Conservation (phyloP, 371 early-diverging fungal genomes). For the Lichtheimia ramosa region DNA sequence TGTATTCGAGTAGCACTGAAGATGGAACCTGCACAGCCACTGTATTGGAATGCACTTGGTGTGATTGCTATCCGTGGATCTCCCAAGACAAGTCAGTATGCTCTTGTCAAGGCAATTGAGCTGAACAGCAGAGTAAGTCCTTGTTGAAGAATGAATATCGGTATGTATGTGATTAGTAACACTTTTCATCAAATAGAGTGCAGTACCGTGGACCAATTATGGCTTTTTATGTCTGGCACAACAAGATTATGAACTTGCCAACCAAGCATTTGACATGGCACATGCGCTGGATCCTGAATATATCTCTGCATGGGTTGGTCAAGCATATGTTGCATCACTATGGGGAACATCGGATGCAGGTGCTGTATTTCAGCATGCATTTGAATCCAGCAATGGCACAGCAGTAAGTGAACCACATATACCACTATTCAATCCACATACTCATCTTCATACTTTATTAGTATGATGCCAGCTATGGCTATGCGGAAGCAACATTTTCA, state of each 20-base stretch:
- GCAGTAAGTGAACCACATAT: constrained; percentile 27
- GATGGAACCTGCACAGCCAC: constrained; percentile 56
- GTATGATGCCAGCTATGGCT: constrained; percentile 73
- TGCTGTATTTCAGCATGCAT: constrained; percentile 76
- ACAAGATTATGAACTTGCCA: constrained; percentile 79
- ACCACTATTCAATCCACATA: background rate
- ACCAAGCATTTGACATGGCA: constrained; percentile 73
- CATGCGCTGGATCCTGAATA: constrained; percentile 83
- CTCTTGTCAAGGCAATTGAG: constrained; percentile 80
- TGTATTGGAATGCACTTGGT: constrained; percentile 81
- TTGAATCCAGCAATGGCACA: constrained; percentile 63
- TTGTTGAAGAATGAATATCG: background rate
- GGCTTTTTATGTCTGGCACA: constrained; percentile 80
- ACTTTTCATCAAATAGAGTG: constrained; percentile 31
- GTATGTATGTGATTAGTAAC: background rate
- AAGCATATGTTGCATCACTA: constrained; percentile 72
- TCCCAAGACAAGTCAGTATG: constrained; percentile 78
- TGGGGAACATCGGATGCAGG: constrained; percentile 53
- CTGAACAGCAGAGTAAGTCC: constrained; percentile 60
- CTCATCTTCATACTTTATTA: constrained; percentile 9
- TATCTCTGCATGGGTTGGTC: constrained; percentile 84
- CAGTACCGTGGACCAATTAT: constrained; percentile 80
- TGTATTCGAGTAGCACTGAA: constrained; percentile 67
- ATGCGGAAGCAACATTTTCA: constrained; percentile 59
- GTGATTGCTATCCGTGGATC: constrained; percentile 55